phyloP scores from a whole-genome alignment of 371 early-diverging fungal species.

The Rhizomucor miehei region DNA sequence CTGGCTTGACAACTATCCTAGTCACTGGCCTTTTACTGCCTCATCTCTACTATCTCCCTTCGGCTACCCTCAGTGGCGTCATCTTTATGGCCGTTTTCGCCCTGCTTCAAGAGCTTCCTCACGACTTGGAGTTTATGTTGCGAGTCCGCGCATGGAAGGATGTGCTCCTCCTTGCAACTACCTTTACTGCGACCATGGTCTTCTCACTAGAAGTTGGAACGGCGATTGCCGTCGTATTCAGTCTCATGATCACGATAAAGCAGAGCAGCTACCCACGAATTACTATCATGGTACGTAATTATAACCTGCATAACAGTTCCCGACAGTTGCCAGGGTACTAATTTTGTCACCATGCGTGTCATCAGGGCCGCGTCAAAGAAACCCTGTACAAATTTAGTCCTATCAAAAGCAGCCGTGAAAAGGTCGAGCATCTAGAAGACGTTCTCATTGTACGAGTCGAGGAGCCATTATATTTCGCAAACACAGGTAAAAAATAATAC shows the following conservation, averaged over 20 bases:
- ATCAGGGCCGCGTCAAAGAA: slow-evolving; percentile 23
- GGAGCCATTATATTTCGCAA: slow-evolving; percentile 90
- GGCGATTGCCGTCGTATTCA: slow-evolving; percentile 74
- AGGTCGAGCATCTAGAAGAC: slow-evolving; percentile 64
- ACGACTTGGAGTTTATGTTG: slow-evolving; percentile 76
- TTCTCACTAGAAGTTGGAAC: slow-evolving; percentile 86
- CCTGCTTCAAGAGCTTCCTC: slow-evolving; percentile 71
- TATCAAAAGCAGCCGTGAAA: slow-evolving; percentile 47
- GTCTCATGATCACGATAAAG: slow-evolving; percentile 83
- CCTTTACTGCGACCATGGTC: slow-evolving; percentile 74
- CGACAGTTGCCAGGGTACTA: no score
- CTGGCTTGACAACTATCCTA: slow-evolving; percentile 63
- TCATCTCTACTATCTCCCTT: slow-evolving; percentile 78
- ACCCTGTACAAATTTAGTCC: slow-evolving; percentile 27
- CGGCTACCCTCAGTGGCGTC: slow-evolving; percentile 75
- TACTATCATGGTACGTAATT: slow-evolving; percentile 63
- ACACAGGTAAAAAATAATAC: slow-evolving; percentile 60
- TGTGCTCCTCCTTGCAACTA: slow-evolving; percentile 67
- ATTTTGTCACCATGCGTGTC: no score
- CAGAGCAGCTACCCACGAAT: slow-evolving; percentile 79
- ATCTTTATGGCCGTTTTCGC: slow-evolving; percentile 79
- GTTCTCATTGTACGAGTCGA: slow-evolving; percentile 80
- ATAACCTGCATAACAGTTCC: no score
- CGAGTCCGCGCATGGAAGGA: slow-evolving; percentile 82
- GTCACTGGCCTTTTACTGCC: slow-evolving; percentile 71